Evolutionary conservation across 208 protist species (phyloP), one percentile per base, ranked within the genome.

Genomic region (Hexamita inflata): DNA sequence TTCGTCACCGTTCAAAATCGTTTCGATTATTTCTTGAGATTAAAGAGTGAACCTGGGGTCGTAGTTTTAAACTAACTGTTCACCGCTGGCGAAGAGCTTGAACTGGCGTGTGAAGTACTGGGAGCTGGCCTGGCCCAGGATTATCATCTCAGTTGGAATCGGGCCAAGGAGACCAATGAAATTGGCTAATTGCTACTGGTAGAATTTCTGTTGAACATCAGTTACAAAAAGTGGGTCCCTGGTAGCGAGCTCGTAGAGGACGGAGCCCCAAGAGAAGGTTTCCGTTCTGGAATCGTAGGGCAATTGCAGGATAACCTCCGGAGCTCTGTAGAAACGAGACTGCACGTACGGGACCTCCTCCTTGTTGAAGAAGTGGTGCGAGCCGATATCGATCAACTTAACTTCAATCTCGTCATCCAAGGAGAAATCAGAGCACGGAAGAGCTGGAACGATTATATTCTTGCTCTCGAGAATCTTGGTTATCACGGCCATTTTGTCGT

Each of bases 191-290:
- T 82, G 49, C 4, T 75, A 73, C 13, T 59, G 75, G 7, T 77
- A 59, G 7, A 67, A 58, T 0, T 77, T 7, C 45, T 84, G n/a
- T n/a, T n/a, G n/a, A n/a, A n/a, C n/a, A n/a, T n/a, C n/a, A n/a
- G n/a, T 81, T 19, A 64, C 77, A 77, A 98, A 98, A 13, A 98
- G 78, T 24, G 94, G 92, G 29, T 90, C 85, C 1, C 93, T 94
- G 11, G 89, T 97, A 86, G 96, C 90, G 70, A 98, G 84, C 80
- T 99, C 94, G 1, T 94, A 92, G 0, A 98, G 77, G 67, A 99
- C 93, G 80, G 94, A 98, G 11, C 91, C 96, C 7, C 97, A 82
- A 19, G 85, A 91, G 95, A 94, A 98, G 79, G 97, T 96, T 81
- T 98, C 95, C 74, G 98, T 97, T 2, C 87, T 77, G 32, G 81